Conservation (phyloP, 331 rosid genomes). For the Arachis monticola region DNA sequence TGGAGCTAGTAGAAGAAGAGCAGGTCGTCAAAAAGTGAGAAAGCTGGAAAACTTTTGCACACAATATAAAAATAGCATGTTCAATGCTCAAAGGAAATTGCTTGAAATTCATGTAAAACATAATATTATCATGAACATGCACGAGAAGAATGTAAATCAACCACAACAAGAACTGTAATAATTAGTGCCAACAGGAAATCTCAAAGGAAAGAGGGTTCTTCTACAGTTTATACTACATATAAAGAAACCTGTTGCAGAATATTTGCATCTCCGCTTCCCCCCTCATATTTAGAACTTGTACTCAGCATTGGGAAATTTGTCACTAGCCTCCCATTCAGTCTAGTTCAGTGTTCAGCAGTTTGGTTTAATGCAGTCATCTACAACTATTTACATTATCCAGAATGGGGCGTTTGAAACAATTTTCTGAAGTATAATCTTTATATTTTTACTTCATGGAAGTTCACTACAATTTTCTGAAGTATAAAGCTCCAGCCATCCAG, state of each 20-base stretch:
- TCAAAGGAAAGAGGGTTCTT: neutral
- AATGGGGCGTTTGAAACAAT: conserved; percentile 15
- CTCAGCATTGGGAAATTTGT: neutral
- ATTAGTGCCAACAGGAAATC: conserved; percentile 17
- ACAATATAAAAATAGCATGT: conserved; percentile 18
- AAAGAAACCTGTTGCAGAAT: neutral
- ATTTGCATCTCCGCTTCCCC: neutral
- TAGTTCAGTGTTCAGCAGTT: neutral
- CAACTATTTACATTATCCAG: conserved; percentile 11
- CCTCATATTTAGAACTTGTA: neutral
- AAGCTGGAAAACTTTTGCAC: conserved; percentile 23
- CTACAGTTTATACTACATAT: neutral
- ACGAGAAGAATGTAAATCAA: conserved; percentile 24
- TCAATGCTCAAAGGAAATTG: conserved; percentile 22
- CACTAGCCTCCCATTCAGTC: neutral
- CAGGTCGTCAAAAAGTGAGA: conserved; percentile 30
- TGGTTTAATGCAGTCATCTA: neutral
- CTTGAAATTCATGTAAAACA: conserved; percentile 15
- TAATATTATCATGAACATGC: conserved; percentile 1
- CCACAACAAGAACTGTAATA: conserved; percentile 4
- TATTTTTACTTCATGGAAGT: conserved; percentile 14
- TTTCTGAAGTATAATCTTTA: conserved; percentile 10
- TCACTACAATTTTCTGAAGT: neutral
- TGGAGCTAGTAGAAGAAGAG: conserved; percentile 49
- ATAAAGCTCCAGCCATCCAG: neutral